Conservation (phyloP, 2,329 filamentous ascomycete genomes). For the Arachnomyces sp. region DNA sequence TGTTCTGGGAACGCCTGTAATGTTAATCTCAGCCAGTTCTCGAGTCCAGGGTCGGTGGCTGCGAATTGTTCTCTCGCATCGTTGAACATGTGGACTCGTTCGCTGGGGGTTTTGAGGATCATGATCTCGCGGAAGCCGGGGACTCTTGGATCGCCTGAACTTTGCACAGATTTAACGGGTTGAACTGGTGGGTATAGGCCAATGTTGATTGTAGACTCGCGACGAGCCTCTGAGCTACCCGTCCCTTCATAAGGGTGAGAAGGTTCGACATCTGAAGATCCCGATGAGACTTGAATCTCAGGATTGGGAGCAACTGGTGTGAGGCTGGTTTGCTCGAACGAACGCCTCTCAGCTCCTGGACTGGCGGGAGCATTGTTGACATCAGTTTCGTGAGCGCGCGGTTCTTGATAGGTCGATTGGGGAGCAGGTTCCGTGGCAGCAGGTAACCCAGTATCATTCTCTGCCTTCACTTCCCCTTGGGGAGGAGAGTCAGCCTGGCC, state of each 20-base stretch:
- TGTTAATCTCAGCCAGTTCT: conserved; percentile 47
- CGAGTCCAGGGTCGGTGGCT: conserved; percentile 65
- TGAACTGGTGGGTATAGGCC: background rate
- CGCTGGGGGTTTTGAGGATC: conserved; percentile 53
- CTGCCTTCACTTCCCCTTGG: conserved; percentile 12
- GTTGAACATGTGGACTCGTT: conserved; percentile 67
- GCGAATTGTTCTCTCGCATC: conserved; percentile 64
- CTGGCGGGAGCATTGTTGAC: too few species aligned
- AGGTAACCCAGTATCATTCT: conserved; percentile 13
- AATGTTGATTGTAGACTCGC: background rate
- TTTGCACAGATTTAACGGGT: too few species aligned
- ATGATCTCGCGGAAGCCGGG: conserved; percentile 70
- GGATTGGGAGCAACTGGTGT: conserved; percentile 1
- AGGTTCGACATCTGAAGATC: conserved; percentile 4
- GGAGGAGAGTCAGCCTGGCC: conserved; percentile 14
- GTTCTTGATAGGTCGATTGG: too few species aligned
- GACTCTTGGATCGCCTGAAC: conserved; percentile 31
- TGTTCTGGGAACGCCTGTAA: conserved; percentile 46
- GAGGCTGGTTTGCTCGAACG: background rate
- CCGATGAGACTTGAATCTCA: conserved; percentile 2
- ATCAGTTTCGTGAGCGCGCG: too few species aligned
- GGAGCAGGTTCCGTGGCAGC: too few species aligned
- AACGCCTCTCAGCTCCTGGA: too few species aligned
- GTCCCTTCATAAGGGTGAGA: conserved; percentile 1
- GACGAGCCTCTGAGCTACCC: background rate